Conservation (phyloP, 2,329 filamentous ascomycete species). For the Alternaria gaisen region DNA sequence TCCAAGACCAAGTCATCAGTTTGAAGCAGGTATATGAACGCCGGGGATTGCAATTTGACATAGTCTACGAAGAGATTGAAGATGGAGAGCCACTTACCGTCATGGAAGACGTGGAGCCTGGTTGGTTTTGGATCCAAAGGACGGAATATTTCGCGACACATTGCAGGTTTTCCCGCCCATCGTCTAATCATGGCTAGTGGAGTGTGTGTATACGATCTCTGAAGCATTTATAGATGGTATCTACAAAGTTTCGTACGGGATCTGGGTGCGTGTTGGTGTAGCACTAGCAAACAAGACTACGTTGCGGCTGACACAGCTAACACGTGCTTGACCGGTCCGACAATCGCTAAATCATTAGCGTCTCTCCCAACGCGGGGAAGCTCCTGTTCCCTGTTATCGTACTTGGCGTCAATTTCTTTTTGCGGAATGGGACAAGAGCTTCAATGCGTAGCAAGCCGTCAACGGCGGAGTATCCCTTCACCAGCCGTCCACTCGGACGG, state of each 20-base stretch:
- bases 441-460: not conserved
- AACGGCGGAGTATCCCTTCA: not conserved
- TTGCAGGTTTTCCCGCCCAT: not conserved
- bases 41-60: conserved; percentile 1
- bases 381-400: not conserved
- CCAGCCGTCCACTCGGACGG: not conserved
- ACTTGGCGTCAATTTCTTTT: not conserved
- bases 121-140: conserved; percentile 13
- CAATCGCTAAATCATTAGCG: conserved; percentile 2
- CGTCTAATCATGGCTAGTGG: not conserved
- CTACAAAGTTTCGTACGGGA: not conserved
- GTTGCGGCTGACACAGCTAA: not conserved
- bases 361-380: conserved; percentile 5
- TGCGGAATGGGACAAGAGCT: not conserved
- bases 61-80: not conserved
- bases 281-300: not conserved
- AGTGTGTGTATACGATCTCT: not conserved
- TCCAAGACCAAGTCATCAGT: not conserved
- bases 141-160: conserved; percentile 6
- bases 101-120: conserved; percentile 3
- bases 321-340: not conserved
- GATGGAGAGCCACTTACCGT: not conserved
- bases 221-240: not conserved
- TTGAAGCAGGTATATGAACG: not conserved
- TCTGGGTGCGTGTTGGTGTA: not conserved